Evolutionary conservation across 2,329 filamentous ascomycete species (phyloP).

Genomic region (Hypoxylon sp.): DNA sequence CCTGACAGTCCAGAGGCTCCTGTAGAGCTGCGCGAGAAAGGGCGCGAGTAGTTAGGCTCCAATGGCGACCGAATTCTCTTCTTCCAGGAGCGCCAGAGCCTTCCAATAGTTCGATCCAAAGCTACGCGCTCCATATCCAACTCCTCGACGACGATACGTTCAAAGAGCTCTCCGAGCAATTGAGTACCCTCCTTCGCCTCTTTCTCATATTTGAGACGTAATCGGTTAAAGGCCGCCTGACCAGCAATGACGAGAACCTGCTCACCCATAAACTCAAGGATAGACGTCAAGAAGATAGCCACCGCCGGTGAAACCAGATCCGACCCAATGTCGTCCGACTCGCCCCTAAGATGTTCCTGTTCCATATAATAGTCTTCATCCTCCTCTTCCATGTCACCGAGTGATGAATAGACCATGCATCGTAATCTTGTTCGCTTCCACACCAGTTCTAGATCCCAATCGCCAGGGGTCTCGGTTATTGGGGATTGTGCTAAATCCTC

Average conservation of each 20-base stretch:
- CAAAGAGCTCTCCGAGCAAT: slow-evolving; percentile 59
- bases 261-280: slow-evolving; percentile 93
- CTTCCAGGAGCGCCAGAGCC: slow-evolving; percentile 95
- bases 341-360: slow-evolving; percentile 74
- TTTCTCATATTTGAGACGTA: slow-evolving; percentile 66
- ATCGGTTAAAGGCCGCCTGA: slow-evolving; percentile 79
- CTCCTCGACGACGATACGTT: slow-evolving; percentile 85
- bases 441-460: slow-evolving; percentile 90
- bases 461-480: slow-evolving; percentile 59
- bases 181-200: slow-evolving; percentile 62
- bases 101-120: slow-evolving; percentile 84
- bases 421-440: slow-evolving; percentile 94
- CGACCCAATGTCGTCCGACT: slow-evolving; percentile 64
- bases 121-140: slow-evolving; percentile 92
- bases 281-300: slow-evolving; percentile 94
- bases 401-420: slow-evolving; percentile 97
- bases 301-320: slow-evolving; percentile 86
- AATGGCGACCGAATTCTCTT: slow-evolving; percentile 75
- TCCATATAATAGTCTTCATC: slow-evolving; percentile 92
- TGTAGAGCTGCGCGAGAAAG: slow-evolving; percentile 59
- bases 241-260: slow-evolving; percentile 87
- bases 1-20: slow-evolving; percentile 46
- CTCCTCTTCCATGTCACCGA: slow-evolving; percentile 97
- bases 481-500: slow-evolving; percentile 72
- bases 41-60: slow-evolving; percentile 56